Conservation (phyloP, 2,329 filamentous ascomycete genomes). For the Fusarium fracticaudum region DNA sequence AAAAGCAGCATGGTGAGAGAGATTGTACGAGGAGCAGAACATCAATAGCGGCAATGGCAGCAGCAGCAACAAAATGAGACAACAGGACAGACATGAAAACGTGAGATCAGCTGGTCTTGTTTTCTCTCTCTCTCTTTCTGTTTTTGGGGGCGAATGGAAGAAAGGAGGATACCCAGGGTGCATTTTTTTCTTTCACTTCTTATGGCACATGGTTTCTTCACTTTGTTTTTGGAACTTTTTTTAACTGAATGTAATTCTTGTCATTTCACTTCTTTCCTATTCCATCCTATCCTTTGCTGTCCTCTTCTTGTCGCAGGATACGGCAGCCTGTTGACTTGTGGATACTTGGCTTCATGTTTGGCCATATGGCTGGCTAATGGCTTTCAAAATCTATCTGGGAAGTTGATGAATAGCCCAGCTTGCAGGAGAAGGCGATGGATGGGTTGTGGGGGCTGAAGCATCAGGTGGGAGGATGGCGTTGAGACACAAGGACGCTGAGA, state of each 20-base stretch:
- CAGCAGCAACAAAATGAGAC: not conserved
- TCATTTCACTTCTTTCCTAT: constrained; percentile 4
- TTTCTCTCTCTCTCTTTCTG: constrained; percentile 7
- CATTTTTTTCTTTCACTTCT: constrained; percentile 32
- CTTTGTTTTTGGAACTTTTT: constrained; percentile 3
- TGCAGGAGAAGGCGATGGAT: not conserved
- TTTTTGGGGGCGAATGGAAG: constrained; percentile 7
- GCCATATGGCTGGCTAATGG: not conserved
- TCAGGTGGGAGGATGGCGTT: constrained; percentile 24
- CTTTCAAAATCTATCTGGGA: not conserved
- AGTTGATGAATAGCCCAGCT: not conserved
- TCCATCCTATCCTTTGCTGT: constrained; percentile 8
- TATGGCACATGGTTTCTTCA: constrained; percentile 26
- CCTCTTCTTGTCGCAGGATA: not conserved
- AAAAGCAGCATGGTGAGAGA: constrained; percentile 11
- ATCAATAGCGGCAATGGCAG: not conserved
- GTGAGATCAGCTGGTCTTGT: not conserved
- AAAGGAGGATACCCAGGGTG: constrained; percentile 37
- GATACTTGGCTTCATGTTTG: not conserved
- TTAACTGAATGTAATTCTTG: constrained; percentile 19
- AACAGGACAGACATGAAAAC: constrained; percentile 1
- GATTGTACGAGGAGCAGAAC: constrained; percentile 35
- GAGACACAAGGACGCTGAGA: not conserved
- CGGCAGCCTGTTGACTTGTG: not conserved
- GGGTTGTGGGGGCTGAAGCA: not conserved